Evolutionary conservation across 2,329 filamentous ascomycete species (phyloP).

Genomic region (Seiridium cupressi): DNA sequence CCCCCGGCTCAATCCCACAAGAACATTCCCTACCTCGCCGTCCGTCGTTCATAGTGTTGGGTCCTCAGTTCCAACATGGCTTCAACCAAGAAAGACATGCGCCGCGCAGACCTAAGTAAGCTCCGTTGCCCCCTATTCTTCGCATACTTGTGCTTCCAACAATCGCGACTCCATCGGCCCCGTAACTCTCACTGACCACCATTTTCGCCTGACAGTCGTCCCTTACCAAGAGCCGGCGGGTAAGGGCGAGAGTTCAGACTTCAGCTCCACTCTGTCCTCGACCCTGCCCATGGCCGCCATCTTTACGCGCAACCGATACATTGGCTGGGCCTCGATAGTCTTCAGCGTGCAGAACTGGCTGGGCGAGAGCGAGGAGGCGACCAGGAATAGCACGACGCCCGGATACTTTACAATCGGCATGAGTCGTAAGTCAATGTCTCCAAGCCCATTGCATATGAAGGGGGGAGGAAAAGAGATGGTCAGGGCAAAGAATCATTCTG

Average conservation of each 20-base stretch:
- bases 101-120: slow-evolving; percentile 70
- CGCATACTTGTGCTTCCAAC: too few species aligned
- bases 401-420: slow-evolving; percentile 73
- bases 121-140: background rate
- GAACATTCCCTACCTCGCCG: background rate
- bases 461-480: background rate
- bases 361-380: slow-evolving; percentile 67
- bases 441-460: too few species aligned
- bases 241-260: slow-evolving; percentile 61
- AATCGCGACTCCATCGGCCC: too few species aligned
- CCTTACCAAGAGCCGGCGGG: slow-evolving; percentile 80
- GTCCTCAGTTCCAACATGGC: slow-evolving; percentile 46
- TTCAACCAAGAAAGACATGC: slow-evolving; percentile 73
- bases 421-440: slow-evolving; percentile 57
- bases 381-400: slow-evolving; percentile 66
- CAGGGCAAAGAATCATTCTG: background rate
- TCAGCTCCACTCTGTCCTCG: slow-evolving; percentile 68
- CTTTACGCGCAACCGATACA: slow-evolving; percentile 85
- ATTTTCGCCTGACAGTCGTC: slow-evolving; percentile 59
- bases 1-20: background rate
- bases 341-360: slow-evolving; percentile 77
- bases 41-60: too few species aligned
- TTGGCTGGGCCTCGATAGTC: slow-evolving; percentile 71
- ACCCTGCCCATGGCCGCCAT: slow-evolving; percentile 95
- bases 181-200: background rate